These are phyloP conservation scores for Pachyrhizus erosus DNA, from an alignment of 306 rosid genomes.

Conservation along the genomic window DNA sequence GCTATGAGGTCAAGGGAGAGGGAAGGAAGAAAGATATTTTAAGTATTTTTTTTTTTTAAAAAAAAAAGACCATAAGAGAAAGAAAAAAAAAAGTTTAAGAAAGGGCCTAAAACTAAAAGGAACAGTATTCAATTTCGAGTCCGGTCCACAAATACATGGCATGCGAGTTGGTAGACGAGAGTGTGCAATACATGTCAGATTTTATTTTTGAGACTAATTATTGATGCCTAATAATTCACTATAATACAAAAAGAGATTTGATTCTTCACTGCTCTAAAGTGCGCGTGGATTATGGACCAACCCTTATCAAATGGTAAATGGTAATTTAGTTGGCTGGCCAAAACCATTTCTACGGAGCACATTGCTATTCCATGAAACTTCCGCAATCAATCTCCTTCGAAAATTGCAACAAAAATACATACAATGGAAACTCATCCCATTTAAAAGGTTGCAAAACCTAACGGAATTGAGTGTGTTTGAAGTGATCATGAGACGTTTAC, in stretches of 20 bases:
- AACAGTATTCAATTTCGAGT: neutral
- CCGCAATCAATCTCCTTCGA: neutral
- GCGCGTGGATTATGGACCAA: neutral
- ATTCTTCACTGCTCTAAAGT: neutral
- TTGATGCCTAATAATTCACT: neutral
- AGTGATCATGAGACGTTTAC: neutral
- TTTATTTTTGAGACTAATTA: neutral
- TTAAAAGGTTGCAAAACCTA: neutral
- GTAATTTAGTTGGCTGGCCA: no score
- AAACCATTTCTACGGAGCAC: neutral
- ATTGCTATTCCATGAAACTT: constrained; percentile 19
- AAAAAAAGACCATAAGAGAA: no score
- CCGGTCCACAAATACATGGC: neutral
- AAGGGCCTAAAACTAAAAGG: no score
- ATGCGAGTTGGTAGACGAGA: neutral
- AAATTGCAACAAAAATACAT: constrained; percentile 1
- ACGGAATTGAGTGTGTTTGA: neutral
- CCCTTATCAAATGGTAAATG: no score
- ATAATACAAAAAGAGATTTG: neutral
- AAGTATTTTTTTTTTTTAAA: no score
- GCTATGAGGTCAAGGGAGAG: neutral
- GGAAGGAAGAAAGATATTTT: no score
- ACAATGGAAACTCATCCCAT: neutral
- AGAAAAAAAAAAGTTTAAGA: no score
- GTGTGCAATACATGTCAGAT: no score